Evolutionary conservation across 352 stramenopile species (phyloP), one percentile per base, ranked within the genome.

Genomic region (Globisporangium nagaii): DNA sequence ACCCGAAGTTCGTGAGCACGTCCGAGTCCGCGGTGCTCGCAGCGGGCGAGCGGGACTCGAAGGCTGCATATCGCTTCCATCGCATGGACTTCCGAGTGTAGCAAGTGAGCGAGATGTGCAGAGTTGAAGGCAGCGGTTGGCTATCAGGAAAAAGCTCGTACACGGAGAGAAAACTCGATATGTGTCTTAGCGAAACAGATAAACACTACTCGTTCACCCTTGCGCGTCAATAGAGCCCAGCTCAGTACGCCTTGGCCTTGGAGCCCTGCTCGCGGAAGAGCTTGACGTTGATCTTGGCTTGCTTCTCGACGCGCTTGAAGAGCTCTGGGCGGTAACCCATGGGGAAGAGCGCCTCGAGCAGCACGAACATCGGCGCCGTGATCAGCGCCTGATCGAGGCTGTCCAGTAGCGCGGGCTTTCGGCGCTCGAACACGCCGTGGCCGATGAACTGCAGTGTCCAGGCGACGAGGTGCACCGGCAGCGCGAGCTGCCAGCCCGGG

Each of bases 381-480:
- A 92, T 71, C 20, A 88, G 20, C 12, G 73, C 84, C 49, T 96
- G 86, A 63, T 93, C 81, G 36, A 95, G 61, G 53, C 82, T 94
- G 54, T 95, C 83, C 5, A 96, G 67, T 0, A 96, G 68, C 46
- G 87, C 86, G 0, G 87, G 87, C 40, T 90, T 88, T 51, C 83
- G 79, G 36, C 82, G 70, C 56, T 96, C 87, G 39, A 88, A 93
- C n/a, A 96, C 71, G 11, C 72, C 79, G 57, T 96, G 86, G 31
- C 83, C 87, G 53, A 93, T 83, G 56, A 96, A 92, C 64, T 96
- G 75, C 27, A 84, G 66, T 48, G 87, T 79, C 87, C 86, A 96
- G 5, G 69, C 69, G 19, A 61, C 62, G 6, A 76, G 53, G 62
- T 95, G 79, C 15, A 88, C 64, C 10, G 47, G 66, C 12, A 89